phyloP scores from a whole-genome alignment of 768 basidiomycete species.

The Auriculariales sp. region DNA sequence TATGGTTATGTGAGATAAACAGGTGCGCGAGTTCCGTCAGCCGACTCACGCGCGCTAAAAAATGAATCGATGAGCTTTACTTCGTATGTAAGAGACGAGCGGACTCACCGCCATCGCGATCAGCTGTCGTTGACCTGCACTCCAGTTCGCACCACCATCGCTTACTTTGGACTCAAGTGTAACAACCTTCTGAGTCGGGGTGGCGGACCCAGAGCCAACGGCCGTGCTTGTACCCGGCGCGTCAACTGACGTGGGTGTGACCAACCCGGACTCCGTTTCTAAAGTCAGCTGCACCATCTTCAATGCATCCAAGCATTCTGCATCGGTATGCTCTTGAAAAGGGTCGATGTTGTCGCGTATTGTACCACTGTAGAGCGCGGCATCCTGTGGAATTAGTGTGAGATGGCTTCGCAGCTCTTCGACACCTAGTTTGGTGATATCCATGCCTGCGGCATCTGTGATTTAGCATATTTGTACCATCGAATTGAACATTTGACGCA shows the following conservation, averaged over 20 bases:
- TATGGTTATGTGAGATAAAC: too few species aligned
- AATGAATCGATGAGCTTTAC: slow-evolving; percentile 1
- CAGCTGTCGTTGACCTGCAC: slow-evolving; percentile 80
- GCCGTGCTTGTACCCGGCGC: neutral
- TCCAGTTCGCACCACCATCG: slow-evolving; percentile 80
- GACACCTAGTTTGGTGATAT: slow-evolving; percentile 56
- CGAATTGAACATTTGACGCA: neutral
- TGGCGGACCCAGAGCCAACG: too few species aligned
- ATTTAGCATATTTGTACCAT: neutral
- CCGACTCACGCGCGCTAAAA: too few species aligned
- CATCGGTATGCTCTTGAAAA: slow-evolving; percentile 55
- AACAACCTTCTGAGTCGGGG: slow-evolving; percentile 39
- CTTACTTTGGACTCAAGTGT: slow-evolving; percentile 69
- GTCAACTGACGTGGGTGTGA: too few species aligned
- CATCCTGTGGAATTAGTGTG: slow-evolving; percentile 18
- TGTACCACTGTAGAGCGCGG: slow-evolving; percentile 3
- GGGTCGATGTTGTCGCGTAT: slow-evolving; percentile 14
- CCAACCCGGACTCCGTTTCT: too few species aligned
- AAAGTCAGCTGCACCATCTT: slow-evolving; percentile 63
- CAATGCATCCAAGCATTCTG: slow-evolving; percentile 68
- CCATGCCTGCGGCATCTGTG: slow-evolving; percentile 35
- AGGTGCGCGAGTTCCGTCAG: too few species aligned
- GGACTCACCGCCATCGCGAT: slow-evolving; percentile 83
- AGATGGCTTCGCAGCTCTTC: slow-evolving; percentile 43
- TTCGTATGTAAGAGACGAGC: neutral